Evolutionary conservation across 1,284 basidiomycete species (phyloP).

Genomic region (Ceratobasidium sp.): DNA sequence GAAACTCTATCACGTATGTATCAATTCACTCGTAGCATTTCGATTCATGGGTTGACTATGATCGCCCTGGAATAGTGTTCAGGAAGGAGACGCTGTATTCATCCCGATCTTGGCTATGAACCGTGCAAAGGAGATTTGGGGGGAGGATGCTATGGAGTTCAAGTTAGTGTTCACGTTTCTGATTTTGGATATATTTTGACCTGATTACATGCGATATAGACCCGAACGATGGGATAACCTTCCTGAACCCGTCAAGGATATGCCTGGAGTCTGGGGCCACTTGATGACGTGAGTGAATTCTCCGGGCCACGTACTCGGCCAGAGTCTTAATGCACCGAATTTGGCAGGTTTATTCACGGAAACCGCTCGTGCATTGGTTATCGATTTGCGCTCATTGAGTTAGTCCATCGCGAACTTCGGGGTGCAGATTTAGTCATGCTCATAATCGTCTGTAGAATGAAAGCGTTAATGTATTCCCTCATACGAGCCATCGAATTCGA

Average conservation of each 20-base stretch:
- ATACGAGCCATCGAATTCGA: conserved; percentile 51
- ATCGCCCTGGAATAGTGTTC: conserved; percentile 53
- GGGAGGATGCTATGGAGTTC: conserved; percentile 61
- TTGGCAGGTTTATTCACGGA: conserved; percentile 23
- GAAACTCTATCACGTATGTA: conserved; percentile 57
- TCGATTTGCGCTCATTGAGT: conserved; percentile 47
- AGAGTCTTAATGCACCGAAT: not conserved
- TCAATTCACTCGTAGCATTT: not conserved
- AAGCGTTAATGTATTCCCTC: conserved; percentile 52
- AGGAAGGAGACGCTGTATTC: conserved; percentile 63
- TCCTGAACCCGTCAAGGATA: conserved; percentile 60
- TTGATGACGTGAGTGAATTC: conserved; percentile 62
- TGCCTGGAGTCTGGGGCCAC: conserved; percentile 72
- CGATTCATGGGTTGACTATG: not conserved
- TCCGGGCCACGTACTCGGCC: conserved; percentile 44
- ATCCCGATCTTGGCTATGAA: conserved; percentile 67
- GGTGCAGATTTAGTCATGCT: not conserved
- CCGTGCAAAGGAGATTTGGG: conserved; percentile 65
- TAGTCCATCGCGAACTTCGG: not conserved
- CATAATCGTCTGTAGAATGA: conserved; percentile 50
- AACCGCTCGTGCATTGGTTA: conserved; percentile 45
- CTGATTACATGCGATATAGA: conserved; percentile 53
- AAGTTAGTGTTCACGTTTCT: conserved; percentile 57
- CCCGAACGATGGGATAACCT: conserved; percentile 71
- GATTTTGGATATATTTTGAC: conserved; percentile 48